A percentile compares a stretch with the other conserved stretches of the same genome.
Conservation (phyloP, 805 yeast genomes). For the Suhomyces vadensis region DNA sequence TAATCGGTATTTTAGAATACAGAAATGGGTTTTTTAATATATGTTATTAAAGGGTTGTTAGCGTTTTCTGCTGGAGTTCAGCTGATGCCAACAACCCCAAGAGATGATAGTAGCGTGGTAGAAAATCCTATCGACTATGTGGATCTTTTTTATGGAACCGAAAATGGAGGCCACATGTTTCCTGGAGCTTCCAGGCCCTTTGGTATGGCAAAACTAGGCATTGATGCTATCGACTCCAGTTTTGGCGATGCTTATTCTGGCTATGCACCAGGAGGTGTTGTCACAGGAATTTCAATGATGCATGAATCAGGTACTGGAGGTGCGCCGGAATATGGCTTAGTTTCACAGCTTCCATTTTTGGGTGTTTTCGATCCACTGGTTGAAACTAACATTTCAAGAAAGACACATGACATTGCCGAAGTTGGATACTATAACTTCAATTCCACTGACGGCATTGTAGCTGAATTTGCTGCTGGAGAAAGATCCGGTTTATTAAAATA, state of each 20-base stretch:
- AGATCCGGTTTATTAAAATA: slow-evolving; percentile 29
- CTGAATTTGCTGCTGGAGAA: slow-evolving; percentile 28
- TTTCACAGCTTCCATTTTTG: slow-evolving; percentile 29
- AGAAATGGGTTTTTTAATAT: no score
- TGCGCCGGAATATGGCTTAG: slow-evolving; percentile 37
- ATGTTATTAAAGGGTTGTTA: no score
- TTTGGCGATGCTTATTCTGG: slow-evolving; percentile 35
- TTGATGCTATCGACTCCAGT: slow-evolving; percentile 25
- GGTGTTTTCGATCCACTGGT: slow-evolving; percentile 16
- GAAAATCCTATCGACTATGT: slow-evolving; percentile 17
- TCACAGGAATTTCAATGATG: slow-evolving; percentile 38
- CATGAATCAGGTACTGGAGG: slow-evolving; percentile 45
- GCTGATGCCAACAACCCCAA: neutral
- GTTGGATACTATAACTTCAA: slow-evolving; percentile 28
- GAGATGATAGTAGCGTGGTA: neutral
- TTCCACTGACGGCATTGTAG: slow-evolving; percentile 20
- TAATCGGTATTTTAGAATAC: no score
- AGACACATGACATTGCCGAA: slow-evolving; percentile 19
- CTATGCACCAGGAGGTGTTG: slow-evolving; percentile 29
- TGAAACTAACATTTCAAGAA: slow-evolving; percentile 15
- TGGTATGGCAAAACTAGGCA: slow-evolving; percentile 40
- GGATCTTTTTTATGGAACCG: slow-evolving; percentile 37
- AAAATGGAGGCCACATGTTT: slow-evolving; percentile 34
- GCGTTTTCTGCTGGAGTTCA: no score
- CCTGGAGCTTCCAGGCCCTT: slow-evolving; percentile 38